Percentiles rank a stretch among this genome's conserved stretches.
Evolutionary conservation across 768 basidiomycete species (phyloP).

Genomic region (Wakefieldia striispora): DNA sequence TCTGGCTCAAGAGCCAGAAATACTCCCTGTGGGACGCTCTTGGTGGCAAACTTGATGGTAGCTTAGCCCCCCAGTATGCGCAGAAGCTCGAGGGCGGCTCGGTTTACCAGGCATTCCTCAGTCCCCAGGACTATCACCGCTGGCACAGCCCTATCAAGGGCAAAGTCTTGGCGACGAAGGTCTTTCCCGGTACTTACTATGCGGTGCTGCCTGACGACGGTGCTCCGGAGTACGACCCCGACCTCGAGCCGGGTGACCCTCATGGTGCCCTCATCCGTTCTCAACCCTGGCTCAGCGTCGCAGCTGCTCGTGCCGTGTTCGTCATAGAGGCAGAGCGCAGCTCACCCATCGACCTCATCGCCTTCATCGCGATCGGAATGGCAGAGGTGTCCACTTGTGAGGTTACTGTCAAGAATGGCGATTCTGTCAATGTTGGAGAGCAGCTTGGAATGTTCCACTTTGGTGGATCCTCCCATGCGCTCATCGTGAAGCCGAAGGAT

Average conservation of each 20-base stretch:
- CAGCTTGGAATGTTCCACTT: constrained; percentile 62
- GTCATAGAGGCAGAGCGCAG: constrained; percentile 53
- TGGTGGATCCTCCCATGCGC: constrained; percentile 51
- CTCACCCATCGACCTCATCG: constrained; percentile 46
- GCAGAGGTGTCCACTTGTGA: constrained; percentile 60
- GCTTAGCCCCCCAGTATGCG: constrained; percentile 17
- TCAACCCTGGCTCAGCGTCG: constrained; percentile 41
- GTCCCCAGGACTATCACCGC: constrained; percentile 52
- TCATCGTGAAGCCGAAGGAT: constrained; percentile 33
- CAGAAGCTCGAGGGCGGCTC: constrained; percentile 47
- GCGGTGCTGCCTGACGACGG: constrained; percentile 11
- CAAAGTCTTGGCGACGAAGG: constrained; percentile 33
- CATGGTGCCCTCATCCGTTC: constrained; percentile 24
- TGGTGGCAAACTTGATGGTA: constrained; percentile 7
- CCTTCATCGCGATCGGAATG: constrained; percentile 59
- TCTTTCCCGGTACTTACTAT: constrained; percentile 23
- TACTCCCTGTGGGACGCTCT: constrained; percentile 60
- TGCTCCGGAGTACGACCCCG: neutral
- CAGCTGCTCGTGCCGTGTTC: constrained; percentile 50
- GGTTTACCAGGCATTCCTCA: constrained; percentile 56
- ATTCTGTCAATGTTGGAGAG: constrained; percentile 49
- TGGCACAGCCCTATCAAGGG: constrained; percentile 58
- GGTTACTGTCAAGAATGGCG: constrained; percentile 43
- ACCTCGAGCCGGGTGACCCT: constrained; percentile 7
- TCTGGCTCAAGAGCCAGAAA: constrained; percentile 59